phyloP scores from a whole-genome alignment of 1,284 basidiomycete genomes.

The Fomitopsis schrenkii region DNA sequence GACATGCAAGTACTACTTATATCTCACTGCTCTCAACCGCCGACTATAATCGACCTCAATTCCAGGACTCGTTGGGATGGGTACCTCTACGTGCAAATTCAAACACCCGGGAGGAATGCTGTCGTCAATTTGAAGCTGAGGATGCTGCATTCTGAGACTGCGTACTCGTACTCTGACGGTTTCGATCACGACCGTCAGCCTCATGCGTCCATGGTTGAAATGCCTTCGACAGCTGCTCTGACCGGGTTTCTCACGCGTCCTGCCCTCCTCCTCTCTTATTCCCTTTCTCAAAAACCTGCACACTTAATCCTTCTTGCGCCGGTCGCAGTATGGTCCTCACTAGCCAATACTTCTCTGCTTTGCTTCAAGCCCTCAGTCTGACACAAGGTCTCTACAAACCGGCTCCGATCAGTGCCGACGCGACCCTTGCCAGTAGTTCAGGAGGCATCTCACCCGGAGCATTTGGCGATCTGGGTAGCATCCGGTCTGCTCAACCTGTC shows the following conservation, averaged over 20 bases:
- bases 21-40: no score
- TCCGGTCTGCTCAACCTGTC: not conserved
- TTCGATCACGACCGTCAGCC: not conserved
- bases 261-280: not conserved
- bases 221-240: no score
- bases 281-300: not conserved
- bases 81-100: no score
- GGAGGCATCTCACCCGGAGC: not conserved
- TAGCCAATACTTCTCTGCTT: constrained; percentile 22
- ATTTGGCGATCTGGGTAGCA: not conserved
- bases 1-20: no score
- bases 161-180: not conserved
- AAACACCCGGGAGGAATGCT: no score
- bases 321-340: constrained; percentile 19
- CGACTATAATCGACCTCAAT: no score
- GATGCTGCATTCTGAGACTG: not conserved
- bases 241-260: not conserved
- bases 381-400: constrained; percentile 37
- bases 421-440: not conserved
- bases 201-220: not conserved
- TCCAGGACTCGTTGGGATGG: no score
- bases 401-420: constrained; percentile 13
- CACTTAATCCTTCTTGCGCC: not conserved
- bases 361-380: constrained; percentile 31
- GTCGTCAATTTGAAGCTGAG: no score